Percentiles rank a stretch among this genome's conserved stretches.
Conservation (phyloP, 176 grass and related monocot species). For the Saccharum spontaneum region DNA sequence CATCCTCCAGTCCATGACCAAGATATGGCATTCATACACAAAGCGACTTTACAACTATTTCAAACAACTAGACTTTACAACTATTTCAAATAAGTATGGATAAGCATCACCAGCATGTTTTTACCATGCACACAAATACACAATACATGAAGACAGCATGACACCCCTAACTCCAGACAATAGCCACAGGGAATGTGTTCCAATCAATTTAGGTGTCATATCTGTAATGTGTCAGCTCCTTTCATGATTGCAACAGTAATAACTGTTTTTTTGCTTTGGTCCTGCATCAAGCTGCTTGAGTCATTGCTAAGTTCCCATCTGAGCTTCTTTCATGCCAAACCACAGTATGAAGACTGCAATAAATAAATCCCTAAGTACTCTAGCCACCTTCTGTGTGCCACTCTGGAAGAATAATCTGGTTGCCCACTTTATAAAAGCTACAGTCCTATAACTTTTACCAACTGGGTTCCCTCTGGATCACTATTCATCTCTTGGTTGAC, state of each 20-base stretch:
- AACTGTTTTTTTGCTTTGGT: constrained; percentile 7
- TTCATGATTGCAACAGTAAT: constrained; percentile 8
- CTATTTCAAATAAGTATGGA: too few species aligned
- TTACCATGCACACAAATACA: background rate
- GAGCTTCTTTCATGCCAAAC: constrained; percentile 40
- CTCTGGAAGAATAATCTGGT: constrained; percentile 50
- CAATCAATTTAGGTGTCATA: background rate
- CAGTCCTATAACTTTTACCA: constrained; percentile 11
- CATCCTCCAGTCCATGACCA: constrained; percentile 53
- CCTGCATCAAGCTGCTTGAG: constrained; percentile 27
- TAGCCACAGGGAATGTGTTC: constrained; percentile 1
- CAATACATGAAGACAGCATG: background rate
- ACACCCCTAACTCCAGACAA: background rate
- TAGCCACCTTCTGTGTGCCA: constrained; percentile 45
- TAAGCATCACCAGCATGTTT: background rate
- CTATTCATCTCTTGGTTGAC: constrained; percentile 3
- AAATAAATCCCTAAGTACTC: constrained; percentile 13
- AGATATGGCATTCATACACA: too few species aligned
- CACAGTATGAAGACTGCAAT: constrained; percentile 27
- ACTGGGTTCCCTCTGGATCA: constrained; percentile 27
- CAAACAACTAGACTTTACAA: too few species aligned
- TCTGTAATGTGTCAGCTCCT: constrained; percentile 1
- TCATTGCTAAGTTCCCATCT: constrained; percentile 29
- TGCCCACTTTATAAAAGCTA: constrained; percentile 46
- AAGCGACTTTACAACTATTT: too few species aligned